Base-by-base conservation (phyloP, 2,329 filamentous ascomycete species). In the Claviceps sp. region DNA sequence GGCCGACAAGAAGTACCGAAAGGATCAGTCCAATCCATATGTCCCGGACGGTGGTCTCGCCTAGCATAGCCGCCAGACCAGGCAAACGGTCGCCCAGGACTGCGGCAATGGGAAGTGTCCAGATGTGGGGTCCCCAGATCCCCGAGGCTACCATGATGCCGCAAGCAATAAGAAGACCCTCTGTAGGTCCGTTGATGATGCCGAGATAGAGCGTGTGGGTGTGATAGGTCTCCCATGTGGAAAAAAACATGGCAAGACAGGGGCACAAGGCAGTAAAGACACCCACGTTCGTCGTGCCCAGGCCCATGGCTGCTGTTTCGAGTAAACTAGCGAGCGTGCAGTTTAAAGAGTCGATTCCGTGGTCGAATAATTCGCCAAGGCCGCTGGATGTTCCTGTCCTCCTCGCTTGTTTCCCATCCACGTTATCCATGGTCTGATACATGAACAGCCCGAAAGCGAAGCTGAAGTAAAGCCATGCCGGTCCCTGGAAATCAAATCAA, bases 391-490 rank as follows among this genome's bases (percentile, higher is more conserved):
- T 96, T 50, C 91, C 90, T 4, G 93, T 98, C 62, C 93, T 79
- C 57, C 93, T 80, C 53, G 93, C 93, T 73, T 98, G 93, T 72
- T 98, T 98, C 60, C 93, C 93, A 68, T 98, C 93, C 57, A 97
- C 85, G 67, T 98, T 98, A 74, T 98, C 93, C 85, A 98, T 90
- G 14, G 93, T 98, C 60, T 93, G 94, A 70, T 97, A 95, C 87
- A 95, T 93, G 85, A 95, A 98, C 54, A 98, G 78, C 42, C 93
- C 93, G 58, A 95, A 79, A 1, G 90, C 91, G 67, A 97, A 97
- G 70, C 89, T 95, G 66, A 88, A 94, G 73, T 95, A 97, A 20
- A 97, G 69, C 91, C 93, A 97, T 62, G 84, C 78, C 8, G 90
- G 89, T 20, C 84, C 88, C 84, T 93, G 48, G 16, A 34, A 34